A percentile compares a stretch with the other conserved stretches of the same genome.
These are phyloP conservation scores for Usnea hakonensis DNA, from an alignment of 495 filamentous ascomycete genomes.

Conservation along the genomic window DNA sequence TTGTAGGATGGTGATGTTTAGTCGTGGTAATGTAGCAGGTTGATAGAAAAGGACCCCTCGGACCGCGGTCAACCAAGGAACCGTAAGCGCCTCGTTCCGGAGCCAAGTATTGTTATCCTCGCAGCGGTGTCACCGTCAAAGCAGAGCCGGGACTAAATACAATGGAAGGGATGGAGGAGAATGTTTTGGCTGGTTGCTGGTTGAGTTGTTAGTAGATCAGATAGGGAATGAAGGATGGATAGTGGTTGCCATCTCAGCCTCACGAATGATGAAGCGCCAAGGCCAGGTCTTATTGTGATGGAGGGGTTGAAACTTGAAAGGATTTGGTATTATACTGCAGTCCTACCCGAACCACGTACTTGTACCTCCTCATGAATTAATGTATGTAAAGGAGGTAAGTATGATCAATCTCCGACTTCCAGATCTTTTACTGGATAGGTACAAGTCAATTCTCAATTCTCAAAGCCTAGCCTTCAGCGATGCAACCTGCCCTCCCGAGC, in stretches of 20 bases:
- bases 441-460: background rate
- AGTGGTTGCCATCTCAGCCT: slow-evolving; percentile 10
- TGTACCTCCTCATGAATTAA: no score
- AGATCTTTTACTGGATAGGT: background rate
- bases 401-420: background rate
- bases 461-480: background rate
- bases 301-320: no score
- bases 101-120: background rate
- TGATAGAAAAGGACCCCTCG: slow-evolving; percentile 8
- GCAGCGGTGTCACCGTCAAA: background rate
- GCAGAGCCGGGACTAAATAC: background rate
- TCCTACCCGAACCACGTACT: background rate
- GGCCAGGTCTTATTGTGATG: background rate
- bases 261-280: background rate
- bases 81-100: slow-evolving; percentile 9
- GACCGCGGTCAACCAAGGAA: background rate
- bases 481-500: background rate
- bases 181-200: background rate
- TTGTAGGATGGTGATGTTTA: background rate
- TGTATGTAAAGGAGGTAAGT: no score
- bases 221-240: slow-evolving; percentile 3
- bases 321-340: background rate
- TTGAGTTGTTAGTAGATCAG: background rate
- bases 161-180: background rate
- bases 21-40: background rate